phyloP scores from a whole-genome alignment of 164 flowering plant species.

The Vitis labrusca region DNA sequence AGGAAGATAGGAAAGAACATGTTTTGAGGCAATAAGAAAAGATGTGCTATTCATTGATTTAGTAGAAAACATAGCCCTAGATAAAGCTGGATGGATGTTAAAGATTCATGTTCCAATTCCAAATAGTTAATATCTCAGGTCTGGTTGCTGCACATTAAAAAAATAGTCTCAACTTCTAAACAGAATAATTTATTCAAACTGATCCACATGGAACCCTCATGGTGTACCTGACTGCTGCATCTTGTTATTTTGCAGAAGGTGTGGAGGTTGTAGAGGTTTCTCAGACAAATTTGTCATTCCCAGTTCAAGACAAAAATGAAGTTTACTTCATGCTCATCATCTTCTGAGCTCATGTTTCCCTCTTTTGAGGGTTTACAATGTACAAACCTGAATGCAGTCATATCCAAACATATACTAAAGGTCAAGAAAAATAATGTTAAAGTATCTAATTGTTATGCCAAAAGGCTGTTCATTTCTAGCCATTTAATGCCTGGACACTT shows the following conservation, averaged over 20 bases:
- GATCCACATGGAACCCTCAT: not conserved
- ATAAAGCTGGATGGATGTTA: no score
- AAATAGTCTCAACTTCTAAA: no score
- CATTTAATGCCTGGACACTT: slow-evolving; percentile 48
- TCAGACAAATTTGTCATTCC: slow-evolving; percentile 1
- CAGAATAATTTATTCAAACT: no score
- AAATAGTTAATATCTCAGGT: no score
- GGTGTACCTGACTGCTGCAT: slow-evolving; percentile 7
- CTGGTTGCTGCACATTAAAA: not conserved
- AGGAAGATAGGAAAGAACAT: no score
- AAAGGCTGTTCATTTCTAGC: slow-evolving; percentile 36
- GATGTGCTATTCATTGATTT: no score
- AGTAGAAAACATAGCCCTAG: no score
- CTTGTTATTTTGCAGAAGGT: slow-evolving; percentile 23
- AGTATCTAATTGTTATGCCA: slow-evolving; percentile 14
- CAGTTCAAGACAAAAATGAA: slow-evolving; percentile 28
- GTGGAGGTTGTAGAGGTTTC: slow-evolving; percentile 8
- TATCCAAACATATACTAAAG: slow-evolving; percentile 16
- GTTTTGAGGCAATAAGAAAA: no score
- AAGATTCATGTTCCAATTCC: no score
- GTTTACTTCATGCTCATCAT: slow-evolving; percentile 26
- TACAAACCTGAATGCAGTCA: slow-evolving; percentile 13
- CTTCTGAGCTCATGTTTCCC: slow-evolving; percentile 31
- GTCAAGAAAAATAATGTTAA: slow-evolving; percentile 19
- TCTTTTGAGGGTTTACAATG: slow-evolving; percentile 21